Evolutionary conservation across 148 eudicot species (phyloP), one percentile per base, ranked within the genome.

Genomic region (Rhododendron williamsianum): DNA sequence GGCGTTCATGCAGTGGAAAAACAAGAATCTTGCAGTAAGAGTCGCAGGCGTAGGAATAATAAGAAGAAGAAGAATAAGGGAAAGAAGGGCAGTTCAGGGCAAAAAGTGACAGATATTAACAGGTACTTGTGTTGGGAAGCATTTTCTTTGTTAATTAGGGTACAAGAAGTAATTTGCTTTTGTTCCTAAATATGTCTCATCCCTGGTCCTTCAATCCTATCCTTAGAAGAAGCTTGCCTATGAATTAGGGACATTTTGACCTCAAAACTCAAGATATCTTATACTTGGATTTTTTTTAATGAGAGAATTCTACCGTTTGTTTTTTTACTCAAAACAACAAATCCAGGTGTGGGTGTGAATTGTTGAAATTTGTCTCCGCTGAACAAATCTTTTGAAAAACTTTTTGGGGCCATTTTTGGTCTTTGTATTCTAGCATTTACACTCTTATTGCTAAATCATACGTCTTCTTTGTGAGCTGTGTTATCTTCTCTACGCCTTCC

Each of bases 21-120:
- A 84, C 84, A 73, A 71, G 89, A 88, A 48, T 81, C 90, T 69
- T 16, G 49, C 65, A 82, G 36, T 85, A 86, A 84, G 35, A 88
- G 84, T 78, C 71, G 78, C 15, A 87, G 87, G 84, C 86, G 67
- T 13, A 91, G 84, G 60, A 91, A 67, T 52, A 91, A 67, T 52
- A 91, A 86, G 84, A 92, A 91, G 90, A 93, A 88, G 80, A 95
- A 92, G 88, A 92, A 85, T 52, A 91, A 82, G 87, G 90, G 84
- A 58, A 93, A 85, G 86, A 90, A 84, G 76, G 87, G 87, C 63
- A 84, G 52, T 72, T 80, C 90, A 30, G 93, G 89, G 73, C 82
- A 91, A n/a, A 84, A 84, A 81, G 88, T 82, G 58, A 91, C 90
- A 23, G 87, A 94, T 85, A 87, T 94, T 71, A 90, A 92, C 89